Base-by-base conservation (phyloP, 768 basidiomycete genomes). In the Rubroboletus satanas region DNA sequence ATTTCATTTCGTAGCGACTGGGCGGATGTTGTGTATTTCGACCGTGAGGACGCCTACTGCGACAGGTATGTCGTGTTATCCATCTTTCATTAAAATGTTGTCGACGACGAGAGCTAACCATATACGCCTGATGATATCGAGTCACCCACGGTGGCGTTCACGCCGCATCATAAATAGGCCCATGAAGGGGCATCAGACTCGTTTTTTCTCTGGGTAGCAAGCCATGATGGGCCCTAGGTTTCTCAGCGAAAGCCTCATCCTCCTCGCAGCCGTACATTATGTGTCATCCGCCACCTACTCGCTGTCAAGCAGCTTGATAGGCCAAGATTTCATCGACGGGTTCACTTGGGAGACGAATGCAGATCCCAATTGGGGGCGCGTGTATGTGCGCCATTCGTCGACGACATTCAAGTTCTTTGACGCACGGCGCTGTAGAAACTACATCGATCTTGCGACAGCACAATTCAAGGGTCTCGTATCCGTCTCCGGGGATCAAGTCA, bases 391-490 rank as follows among this genome's bases (percentile, higher is more conserved):
- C 28, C 12, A 32, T 8, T 38, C 12, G 15, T 21, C 17, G 8
- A 10, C 37, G 10, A 4, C 0, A 1, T 21, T 41, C 26, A 4
- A 11, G 17, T 38, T 26, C 15, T 35, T 29, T 61, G 33, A 63
- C 39, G 35, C 2, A 2, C 5, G 1, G 12, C 45, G 2, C 26
- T 21, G 43, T 10, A 78, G 75, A 43, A 76, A 74, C 60, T 81
- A 81, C 48, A 66, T 82, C 47, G 64, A 72, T 55, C 71, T 77
- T 47, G 63, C 64, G 1, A 83, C 83, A 0, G 85, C 87, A 4
- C 61, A 73, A n/a, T 70, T 73, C 21, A 67, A 78, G 57, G 85
- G 87, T 59, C 68, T 90, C 15, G 84, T 85, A 0, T 85, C 74
- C 56, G 75, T 83, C 2, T 74, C 74, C 11, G 76, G 74, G 29